These are phyloP conservation scores for Amylostereum areolatum DNA, from an alignment of 1,284 basidiomycete species.

Conservation along the genomic window DNA sequence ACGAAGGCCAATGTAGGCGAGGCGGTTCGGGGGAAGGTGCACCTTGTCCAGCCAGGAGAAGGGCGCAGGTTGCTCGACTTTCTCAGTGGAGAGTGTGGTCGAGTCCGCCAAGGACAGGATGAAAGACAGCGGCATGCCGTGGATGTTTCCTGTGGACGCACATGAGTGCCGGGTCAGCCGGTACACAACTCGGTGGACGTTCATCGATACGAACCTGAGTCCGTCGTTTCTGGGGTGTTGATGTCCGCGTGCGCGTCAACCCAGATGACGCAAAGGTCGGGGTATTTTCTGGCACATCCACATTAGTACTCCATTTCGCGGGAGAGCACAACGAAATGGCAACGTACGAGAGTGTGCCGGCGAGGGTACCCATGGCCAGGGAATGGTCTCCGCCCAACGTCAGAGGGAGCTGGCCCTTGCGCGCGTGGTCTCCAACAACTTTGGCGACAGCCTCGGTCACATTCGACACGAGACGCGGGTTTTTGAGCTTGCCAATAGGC, in stretches of 20 bases:
- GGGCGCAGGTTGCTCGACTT: constrained; percentile 31
- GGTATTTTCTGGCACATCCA: constrained; percentile 44
- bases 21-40: constrained; percentile 57
- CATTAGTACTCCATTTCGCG: background rate
- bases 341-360: constrained; percentile 69
- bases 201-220: constrained; percentile 57
- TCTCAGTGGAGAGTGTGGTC: constrained; percentile 37
- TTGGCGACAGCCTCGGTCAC: constrained; percentile 80
- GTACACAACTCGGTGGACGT: too few relatives aligned
- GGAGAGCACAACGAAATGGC: constrained; percentile 1
- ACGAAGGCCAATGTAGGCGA: constrained; percentile 95
- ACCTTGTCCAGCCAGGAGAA: constrained; percentile 81
- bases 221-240: constrained; percentile 86
- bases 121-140: constrained; percentile 98
- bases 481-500: constrained; percentile 84
- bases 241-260: constrained; percentile 93
- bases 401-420: constrained; percentile 77
- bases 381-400: constrained; percentile 98
- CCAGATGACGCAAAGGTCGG: constrained; percentile 87
- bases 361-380: constrained; percentile 89
- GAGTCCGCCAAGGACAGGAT: constrained; percentile 32
- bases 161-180: too few relatives aligned
- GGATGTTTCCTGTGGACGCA: constrained; percentile 76
- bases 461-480: constrained; percentile 80
- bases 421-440: constrained; percentile 69